Base-by-base conservation (phyloP, 208 protist species). In the Trypanosoma congolense region DNA sequence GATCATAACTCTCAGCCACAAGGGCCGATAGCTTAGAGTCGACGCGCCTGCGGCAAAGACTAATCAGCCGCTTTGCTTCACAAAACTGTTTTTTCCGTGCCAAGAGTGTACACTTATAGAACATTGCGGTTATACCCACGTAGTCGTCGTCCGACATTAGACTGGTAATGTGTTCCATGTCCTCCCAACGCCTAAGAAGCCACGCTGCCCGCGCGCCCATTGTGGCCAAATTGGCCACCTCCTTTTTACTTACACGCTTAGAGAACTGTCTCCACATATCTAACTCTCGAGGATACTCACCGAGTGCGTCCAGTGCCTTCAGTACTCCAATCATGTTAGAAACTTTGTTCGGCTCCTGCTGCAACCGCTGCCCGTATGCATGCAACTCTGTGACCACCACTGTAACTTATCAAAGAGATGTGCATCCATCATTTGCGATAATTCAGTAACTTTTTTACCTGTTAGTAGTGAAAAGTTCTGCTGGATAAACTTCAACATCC, bases 301-400 rank as follows among this genome's bases (percentile, higher is more conserved):
- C 97, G 5, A 99, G 77, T 25, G 96, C 94, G 73, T 97, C 83
- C 18, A 99, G 82, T 54, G 97, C 98, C 43, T 97, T 90, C 95
- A 99, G 96, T 36, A 96, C 74, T 4, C 98, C 98, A 0, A 98
- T 75, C 57, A 91, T 87, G 50, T 93, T 82, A 31, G 82, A 73
- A 56, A 96, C 65, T 53, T 85, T 87, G 50, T 77, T 89, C 12
- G 89, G 88, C 52, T 97, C 90, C 19, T 66, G 56, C 46, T 74
- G 71, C 56, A 96, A 65, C 33, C 85, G 77, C 47, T 75, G 64
- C 55, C 96, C 71, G 62, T 96, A 96, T 19, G 84, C 92, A 18
- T 71, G 56, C 31, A 97, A 44, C 96, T 98, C 57, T 98, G 86
- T 29, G 98, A 93, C 98, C 98, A 99, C 76, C 97, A 93, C 61